Percentiles rank a stretch among this genome's conserved stretches.
phyloP scores from a whole-genome alignment of 148 eudicot genomes.

The Camellia japonica region DNA sequence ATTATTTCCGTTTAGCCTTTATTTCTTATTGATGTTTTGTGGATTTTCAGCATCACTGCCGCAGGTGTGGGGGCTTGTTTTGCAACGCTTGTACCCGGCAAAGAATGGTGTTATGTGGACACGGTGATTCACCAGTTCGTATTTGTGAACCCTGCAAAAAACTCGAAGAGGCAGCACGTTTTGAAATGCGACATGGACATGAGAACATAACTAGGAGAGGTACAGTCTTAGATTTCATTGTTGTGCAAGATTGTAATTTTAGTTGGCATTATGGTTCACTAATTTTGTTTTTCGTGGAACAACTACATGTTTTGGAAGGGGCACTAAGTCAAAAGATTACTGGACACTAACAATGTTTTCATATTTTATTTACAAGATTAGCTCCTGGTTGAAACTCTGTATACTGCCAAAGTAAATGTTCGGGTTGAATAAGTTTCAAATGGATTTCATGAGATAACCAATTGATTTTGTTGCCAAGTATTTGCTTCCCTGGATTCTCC shows the following conservation, averaged over 20 bases:
- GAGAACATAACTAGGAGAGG: slow-evolving; percentile 72
- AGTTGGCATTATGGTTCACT: neutral
- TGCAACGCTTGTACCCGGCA: slow-evolving; percentile 76
- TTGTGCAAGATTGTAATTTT: neutral
- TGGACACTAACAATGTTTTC: neutral
- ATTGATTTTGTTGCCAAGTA: neutral
- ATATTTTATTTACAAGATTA: no score
- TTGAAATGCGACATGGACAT: slow-evolving; percentile 81
- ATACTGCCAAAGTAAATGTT: neutral
- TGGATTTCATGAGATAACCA: neutral
- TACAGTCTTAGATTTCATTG: slow-evolving; percentile 16
- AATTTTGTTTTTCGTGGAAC: neutral
- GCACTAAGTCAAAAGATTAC: neutral
- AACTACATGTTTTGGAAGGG: neutral
- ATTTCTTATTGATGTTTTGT: slow-evolving; percentile 4
- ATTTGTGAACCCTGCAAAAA: slow-evolving; percentile 96
- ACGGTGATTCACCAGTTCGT: slow-evolving; percentile 96
- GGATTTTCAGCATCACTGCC: slow-evolving; percentile 83
- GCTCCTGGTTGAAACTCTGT: neutral
- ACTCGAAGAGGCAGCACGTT: slow-evolving; percentile 86
- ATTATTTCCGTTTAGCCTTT: neutral
- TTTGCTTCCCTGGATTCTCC: neutral
- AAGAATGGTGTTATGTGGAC: slow-evolving; percentile 84
- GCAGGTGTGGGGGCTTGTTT: slow-evolving; percentile 93
- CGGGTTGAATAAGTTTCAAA: neutral